Evolutionary conservation across 805 yeast genomes (phyloP).

Genomic region (Torulaspora delbrueckii): DNA sequence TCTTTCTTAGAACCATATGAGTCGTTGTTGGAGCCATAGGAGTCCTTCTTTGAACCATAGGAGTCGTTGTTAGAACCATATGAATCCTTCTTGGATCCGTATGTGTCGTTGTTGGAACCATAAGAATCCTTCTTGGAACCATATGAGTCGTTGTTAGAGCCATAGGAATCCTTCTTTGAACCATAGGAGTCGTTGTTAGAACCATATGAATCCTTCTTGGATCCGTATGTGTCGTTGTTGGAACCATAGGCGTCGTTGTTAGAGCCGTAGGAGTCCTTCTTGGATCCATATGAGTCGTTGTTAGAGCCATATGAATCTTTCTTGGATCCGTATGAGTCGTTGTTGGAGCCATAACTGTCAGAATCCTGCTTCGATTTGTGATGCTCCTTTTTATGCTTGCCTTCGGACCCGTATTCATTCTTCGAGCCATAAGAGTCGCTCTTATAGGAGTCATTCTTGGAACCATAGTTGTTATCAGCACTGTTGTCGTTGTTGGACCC

Average conservation of each 20-base stretch:
- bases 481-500: constrained; percentile 25
- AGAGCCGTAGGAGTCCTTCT: constrained; percentile 27
- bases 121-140: constrained; percentile 10
- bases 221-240: constrained; percentile 17
- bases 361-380: constrained; percentile 21
- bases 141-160: constrained; percentile 1
- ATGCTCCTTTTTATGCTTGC: constrained; percentile 16
- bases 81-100: constrained; percentile 11
- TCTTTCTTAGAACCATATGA: constrained; percentile 30
- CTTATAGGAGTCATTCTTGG: constrained; percentile 4
- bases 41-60: constrained; percentile 26
- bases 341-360: constrained; percentile 21
- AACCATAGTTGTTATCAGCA: constrained; percentile 20
- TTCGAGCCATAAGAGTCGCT: too few relatives aligned
- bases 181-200: constrained; percentile 15
- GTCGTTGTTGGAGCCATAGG: constrained; percentile 23
- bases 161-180: constrained; percentile 19
- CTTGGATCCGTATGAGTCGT: constrained; percentile 14
- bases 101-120: constrained; percentile 23
- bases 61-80: constrained; percentile 27
- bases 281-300: constrained; percentile 18
- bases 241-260: constrained; percentile 18
- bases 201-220: constrained; percentile 22
- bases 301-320: neutral
- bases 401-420: constrained; percentile 10